Evolutionary conservation across 2,329 filamentous ascomycete genomes (phyloP).

Genomic region (Fusarium albidum): DNA sequence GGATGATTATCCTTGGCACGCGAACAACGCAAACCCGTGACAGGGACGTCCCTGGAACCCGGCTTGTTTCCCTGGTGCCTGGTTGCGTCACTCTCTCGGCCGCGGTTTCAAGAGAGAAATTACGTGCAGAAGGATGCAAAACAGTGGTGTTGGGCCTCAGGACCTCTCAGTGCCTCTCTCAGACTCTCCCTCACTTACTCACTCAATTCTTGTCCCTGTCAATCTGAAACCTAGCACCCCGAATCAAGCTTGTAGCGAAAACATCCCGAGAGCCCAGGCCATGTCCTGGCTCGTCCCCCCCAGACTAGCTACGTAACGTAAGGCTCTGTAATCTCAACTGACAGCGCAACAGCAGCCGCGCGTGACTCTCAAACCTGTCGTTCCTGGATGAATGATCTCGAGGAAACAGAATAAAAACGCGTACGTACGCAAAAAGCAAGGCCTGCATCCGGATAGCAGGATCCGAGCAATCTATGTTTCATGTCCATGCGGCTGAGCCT

Average conservation of each 20-base stretch:
- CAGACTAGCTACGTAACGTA: background rate
- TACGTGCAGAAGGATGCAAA: no score
- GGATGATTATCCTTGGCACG: slow-evolving; percentile 5
- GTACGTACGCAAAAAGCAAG: no score
- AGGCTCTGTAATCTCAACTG: no score
- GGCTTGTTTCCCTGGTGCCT: background rate
- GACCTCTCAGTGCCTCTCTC: no score
- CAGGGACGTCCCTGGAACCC: background rate
- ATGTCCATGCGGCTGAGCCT: slow-evolving; percentile 16
- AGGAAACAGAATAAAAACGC: background rate
- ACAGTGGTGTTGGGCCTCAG: no score
- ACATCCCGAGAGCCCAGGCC: slow-evolving; percentile 30
- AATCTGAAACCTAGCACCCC: background rate
- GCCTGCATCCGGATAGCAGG: slow-evolving; percentile 4
- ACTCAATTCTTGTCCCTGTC: background rate
- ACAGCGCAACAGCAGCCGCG: slow-evolving; percentile 1
- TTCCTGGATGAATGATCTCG: slow-evolving; percentile 5
- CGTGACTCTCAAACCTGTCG: background rate
- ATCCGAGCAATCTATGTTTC: slow-evolving; percentile 19
- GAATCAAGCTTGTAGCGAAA: slow-evolving; percentile 11
- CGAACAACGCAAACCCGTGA: background rate
- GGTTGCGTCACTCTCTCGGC: slow-evolving; percentile 1
- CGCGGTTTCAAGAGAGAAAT: no score
- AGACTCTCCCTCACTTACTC: no score
- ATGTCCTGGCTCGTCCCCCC: slow-evolving; percentile 11